phyloP scores from a whole-genome alignment of 768 basidiomycete species.

The Jaapia argillacea region DNA sequence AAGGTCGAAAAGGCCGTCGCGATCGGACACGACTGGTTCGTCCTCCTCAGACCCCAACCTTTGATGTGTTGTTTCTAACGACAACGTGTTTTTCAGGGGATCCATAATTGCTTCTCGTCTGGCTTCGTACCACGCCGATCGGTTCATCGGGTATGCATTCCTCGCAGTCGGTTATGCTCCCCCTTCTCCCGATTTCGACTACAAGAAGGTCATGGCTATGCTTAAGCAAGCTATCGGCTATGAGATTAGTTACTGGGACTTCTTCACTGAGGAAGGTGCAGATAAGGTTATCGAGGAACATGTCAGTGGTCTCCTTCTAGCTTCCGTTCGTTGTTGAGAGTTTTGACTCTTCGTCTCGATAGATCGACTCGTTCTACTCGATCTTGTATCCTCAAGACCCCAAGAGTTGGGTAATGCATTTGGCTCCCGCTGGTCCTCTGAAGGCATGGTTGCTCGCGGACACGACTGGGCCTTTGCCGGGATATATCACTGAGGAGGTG shows the following conservation, averaged over 20 bases:
- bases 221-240: slow-evolving; percentile 20
- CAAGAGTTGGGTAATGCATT: slow-evolving; percentile 21
- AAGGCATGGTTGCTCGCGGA: slow-evolving; percentile 20
- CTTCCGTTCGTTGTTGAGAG: not conserved
- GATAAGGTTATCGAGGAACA: slow-evolving; percentile 22
- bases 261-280: slow-evolving; percentile 21
- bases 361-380: slow-evolving; percentile 31
- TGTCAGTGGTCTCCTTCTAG: slow-evolving; percentile 7
- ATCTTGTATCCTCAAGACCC: slow-evolving; percentile 25
- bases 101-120: slow-evolving; percentile 22
- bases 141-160: slow-evolving; percentile 31
- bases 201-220: slow-evolving; percentile 15
- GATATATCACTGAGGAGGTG: slow-evolving; percentile 25
- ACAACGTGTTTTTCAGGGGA: too few species aligned
- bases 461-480: slow-evolving; percentile 15
- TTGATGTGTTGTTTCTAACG: not conserved
- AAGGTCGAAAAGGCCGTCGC: slow-evolving; percentile 17
- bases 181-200: slow-evolving; percentile 16
- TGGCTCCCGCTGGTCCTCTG: slow-evolving; percentile 24
- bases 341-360: too few species aligned
- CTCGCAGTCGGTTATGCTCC: slow-evolving; percentile 23
- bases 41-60: not conserved
- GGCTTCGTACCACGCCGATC: slow-evolving; percentile 25
- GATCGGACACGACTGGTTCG: slow-evolving; percentile 26
- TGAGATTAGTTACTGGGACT: slow-evolving; percentile 34